These are phyloP conservation scores for Aspergillus fijiensis DNA, from an alignment of 2,329 filamentous ascomycete species.

Conservation along the genomic window DNA sequence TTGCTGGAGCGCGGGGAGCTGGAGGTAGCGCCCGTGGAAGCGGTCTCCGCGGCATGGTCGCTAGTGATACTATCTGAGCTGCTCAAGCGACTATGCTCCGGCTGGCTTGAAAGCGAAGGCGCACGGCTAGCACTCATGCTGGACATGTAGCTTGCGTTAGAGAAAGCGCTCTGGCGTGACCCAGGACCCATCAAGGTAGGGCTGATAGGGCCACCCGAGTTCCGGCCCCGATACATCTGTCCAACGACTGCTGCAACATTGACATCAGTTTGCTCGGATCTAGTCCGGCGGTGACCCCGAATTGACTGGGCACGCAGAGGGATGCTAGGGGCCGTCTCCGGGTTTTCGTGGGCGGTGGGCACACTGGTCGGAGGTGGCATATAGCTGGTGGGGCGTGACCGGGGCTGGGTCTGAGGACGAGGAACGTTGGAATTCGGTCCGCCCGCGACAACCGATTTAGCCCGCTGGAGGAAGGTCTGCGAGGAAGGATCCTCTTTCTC, in stretches of 20 bases:
- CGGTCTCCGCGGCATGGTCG: conserved; percentile 47
- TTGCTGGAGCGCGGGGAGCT: conserved; percentile 64
- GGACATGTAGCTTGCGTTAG: conserved; percentile 51
- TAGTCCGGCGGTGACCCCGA: conserved; percentile 48
- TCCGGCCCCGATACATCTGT: conserved; percentile 79
- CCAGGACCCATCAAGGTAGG: conserved; percentile 48
- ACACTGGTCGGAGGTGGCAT: conserved; percentile 38
- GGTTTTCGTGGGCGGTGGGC: conserved; percentile 46
- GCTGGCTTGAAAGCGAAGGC: conserved; percentile 52
- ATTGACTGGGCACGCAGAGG: conserved; percentile 46
- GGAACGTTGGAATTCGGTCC: conserved; percentile 33
- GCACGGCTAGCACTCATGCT: conserved; percentile 55
- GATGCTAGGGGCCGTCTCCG: conserved; percentile 50
- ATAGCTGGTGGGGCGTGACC: conserved; percentile 49
- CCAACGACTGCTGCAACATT: conserved; percentile 71
- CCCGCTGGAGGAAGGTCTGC: conserved; percentile 56
- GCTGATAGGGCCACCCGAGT: conserved; percentile 54
- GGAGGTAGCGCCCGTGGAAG: conserved; percentile 47
- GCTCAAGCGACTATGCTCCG: conserved; percentile 54
- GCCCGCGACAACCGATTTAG: conserved; percentile 59
- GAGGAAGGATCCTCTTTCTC: conserved; percentile 50
- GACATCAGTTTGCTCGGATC: conserved; percentile 49
- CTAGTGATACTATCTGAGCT: conserved; percentile 63
- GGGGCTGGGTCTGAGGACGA: conserved; percentile 26
- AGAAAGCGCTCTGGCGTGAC: conserved; percentile 43